Base-by-base conservation (phyloP, 352 stramenopile genomes). In the Globisporangium megalacanthum region DNA sequence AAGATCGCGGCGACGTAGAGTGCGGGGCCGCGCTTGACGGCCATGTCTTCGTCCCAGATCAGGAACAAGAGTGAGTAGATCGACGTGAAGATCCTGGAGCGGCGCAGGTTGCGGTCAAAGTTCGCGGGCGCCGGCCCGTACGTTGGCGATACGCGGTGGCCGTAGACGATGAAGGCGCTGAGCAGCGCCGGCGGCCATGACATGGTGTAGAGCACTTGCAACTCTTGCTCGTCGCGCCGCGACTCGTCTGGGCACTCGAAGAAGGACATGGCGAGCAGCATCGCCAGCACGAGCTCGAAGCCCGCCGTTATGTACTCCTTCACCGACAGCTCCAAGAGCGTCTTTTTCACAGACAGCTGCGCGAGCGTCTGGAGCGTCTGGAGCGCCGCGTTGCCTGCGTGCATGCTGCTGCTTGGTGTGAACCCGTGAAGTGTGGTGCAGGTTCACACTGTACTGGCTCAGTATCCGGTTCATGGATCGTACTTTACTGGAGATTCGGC, bases 1-100 rank as follows among this genome's bases (percentile, higher is more conserved):
- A 92, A 92, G 52, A 89, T 64, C n/a, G 80, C 75, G 0, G 77
- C 80, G 29, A 92, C 77, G 54, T 80, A 69, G 25, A 92, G 68
- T 33, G 69, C 79, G 13, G 82, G 82, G 0, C 82, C 82, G 46
- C 73, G 72, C 69, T 92, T 92, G 62, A 88, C 15, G 29, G 62
- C 55, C 82, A 92, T 92, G 64, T 86, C 77, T 20, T 76, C 65
- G 60, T 89, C 82, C 70, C 70, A 83, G 22, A 92, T 68, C 52
- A 92, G 69, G 59, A 84, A 82, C 11, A 52, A 37, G 46, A 86
- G 69, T 39, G 77, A 65, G 69, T 82, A 84, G 41, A 85, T 45
- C 73, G 75, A 92, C 48, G 68, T 84, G 55, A 86, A 41, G 55
- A 92, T 72, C 69, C 89, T 92, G 68, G 64, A 66, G n/a, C 69